Conservation (phyloP, 805 yeast species). For the Sugiyamaella valdiviana region DNA sequence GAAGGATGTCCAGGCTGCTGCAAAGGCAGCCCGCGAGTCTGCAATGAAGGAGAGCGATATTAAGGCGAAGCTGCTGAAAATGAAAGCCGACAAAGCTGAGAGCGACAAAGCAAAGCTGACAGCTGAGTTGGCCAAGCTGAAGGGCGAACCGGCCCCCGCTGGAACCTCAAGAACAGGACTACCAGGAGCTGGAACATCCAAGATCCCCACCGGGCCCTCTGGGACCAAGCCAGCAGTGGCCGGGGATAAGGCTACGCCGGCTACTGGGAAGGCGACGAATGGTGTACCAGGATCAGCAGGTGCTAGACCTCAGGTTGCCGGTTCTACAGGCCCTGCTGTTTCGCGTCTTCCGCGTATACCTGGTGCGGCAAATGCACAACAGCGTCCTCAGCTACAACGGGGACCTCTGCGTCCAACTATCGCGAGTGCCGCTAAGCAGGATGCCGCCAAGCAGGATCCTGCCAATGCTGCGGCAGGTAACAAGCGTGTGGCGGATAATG, state of each 20-base stretch:
- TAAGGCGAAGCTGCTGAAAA: conserved; percentile 48
- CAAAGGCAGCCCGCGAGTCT: conserved; percentile 34
- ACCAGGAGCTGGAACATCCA: too few relatives aligned
- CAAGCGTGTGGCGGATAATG: conserved; percentile 12
- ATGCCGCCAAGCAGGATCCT: conserved; percentile 3
- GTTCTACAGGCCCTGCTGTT: not conserved
- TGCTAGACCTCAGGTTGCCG: not conserved
- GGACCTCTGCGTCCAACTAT: not conserved
- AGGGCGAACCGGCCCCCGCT: not conserved
- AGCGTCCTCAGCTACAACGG: not conserved
- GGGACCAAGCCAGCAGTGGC: too few relatives aligned
- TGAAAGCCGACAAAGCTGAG: conserved; percentile 48
- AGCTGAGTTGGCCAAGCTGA: conserved; percentile 1
- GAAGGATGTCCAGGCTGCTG: conserved; percentile 13
- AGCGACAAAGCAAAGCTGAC: conserved; percentile 28
- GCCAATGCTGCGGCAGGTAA: conserved; percentile 5
- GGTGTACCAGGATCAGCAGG: too few relatives aligned
- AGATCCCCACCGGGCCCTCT: too few relatives aligned
- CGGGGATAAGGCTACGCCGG: too few relatives aligned
- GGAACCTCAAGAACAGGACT: too few relatives aligned
- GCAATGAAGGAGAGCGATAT: conserved; percentile 54
- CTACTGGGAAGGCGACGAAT: not conserved
- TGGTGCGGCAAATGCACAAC: not conserved
- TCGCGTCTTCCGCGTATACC: not conserved
- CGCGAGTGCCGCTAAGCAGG: not conserved